Conservation (phyloP, 495 filamentous ascomycete genomes). For the Penicillium maclennaniae region DNA sequence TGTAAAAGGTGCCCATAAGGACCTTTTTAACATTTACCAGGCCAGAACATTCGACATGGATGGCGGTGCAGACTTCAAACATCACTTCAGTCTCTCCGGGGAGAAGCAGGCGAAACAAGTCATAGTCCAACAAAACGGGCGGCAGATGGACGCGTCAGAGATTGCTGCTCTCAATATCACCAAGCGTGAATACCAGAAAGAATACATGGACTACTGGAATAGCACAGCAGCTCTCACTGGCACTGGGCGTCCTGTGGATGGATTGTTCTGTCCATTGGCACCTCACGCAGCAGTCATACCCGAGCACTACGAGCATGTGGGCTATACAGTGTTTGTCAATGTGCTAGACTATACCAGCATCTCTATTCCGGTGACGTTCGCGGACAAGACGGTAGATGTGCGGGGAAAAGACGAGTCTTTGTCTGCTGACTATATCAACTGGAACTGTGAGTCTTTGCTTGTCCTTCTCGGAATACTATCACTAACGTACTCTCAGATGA, state of each 20-base stretch:
- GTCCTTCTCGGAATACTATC: background rate
- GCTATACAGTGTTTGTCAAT: constrained; percentile 53
- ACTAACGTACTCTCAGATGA: constrained; percentile 40
- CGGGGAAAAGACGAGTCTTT: constrained; percentile 32
- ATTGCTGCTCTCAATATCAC: constrained; percentile 53
- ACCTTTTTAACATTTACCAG: constrained; percentile 7
- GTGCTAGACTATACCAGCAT: constrained; percentile 55
- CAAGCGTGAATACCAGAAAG: constrained; percentile 58
- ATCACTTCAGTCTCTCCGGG: constrained; percentile 52
- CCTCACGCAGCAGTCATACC: constrained; percentile 48
- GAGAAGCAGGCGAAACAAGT: constrained; percentile 47
- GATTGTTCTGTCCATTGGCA: constrained; percentile 45
- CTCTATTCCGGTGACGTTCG: constrained; percentile 55
- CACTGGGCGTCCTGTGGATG: constrained; percentile 57
- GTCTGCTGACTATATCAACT: constrained; percentile 39
- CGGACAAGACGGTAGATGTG: constrained; percentile 51
- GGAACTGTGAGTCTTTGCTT: constrained; percentile 47
- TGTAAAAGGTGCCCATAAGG: too few species aligned
- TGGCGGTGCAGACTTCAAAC: constrained; percentile 47
- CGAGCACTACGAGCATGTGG: constrained; percentile 43
- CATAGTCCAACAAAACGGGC: constrained; percentile 14
- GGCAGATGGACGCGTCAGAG: constrained; percentile 38
- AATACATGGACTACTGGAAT: constrained; percentile 70
- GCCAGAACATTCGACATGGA: constrained; percentile 38
- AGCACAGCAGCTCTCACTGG: constrained; percentile 49